A percentile compares a stretch with the other conserved stretches of the same genome.
phyloP scores from a whole-genome alignment of 805 yeast genomes.

The Saturnispora gosingensis region DNA sequence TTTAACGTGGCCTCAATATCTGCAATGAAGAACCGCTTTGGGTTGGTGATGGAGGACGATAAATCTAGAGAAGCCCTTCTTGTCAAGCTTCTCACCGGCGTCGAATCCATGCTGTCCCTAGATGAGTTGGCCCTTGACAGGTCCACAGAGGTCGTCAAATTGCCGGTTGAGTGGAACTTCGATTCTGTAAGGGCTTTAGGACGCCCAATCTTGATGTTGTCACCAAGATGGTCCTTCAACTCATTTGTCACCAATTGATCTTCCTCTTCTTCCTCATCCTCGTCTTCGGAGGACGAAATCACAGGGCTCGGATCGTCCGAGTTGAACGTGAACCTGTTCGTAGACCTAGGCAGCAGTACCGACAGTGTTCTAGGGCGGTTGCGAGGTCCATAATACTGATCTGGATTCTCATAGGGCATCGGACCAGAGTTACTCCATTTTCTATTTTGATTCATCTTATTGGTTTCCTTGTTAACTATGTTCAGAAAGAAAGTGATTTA shows the following conservation, averaged over 20 bases:
- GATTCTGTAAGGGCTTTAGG: not conserved
- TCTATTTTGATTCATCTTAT: not conserved
- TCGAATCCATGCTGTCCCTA: not conserved
- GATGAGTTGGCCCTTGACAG: conserved; percentile 4
- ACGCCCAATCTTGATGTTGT: not conserved
- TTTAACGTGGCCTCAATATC: conserved; percentile 67
- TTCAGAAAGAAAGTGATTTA: not conserved
- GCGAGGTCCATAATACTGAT: conserved; percentile 6
- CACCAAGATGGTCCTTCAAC: not conserved
- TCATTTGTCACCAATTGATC: conserved; percentile 3
- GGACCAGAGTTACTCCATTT: conserved; percentile 3
- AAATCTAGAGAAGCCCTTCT: conserved; percentile 52
- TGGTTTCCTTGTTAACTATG: not conserved
- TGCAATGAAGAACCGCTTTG: conserved; percentile 55
- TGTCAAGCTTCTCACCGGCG: conserved; percentile 14
- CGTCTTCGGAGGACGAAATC: conserved; percentile 12
- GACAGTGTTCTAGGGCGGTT: conserved; percentile 3
- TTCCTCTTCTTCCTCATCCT: conserved; percentile 6
- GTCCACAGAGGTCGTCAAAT: conserved; percentile 4
- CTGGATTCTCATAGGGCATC: conserved; percentile 2
- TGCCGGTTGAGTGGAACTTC: conserved; percentile 13
- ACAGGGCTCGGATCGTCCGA: conserved; percentile 10
- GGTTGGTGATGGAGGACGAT: conserved; percentile 23
- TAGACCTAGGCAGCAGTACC: conserved; percentile 7
- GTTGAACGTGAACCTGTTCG: conserved; percentile 2